Percentiles rank a stretch among this genome's conserved stretches.
These are phyloP conservation scores for Aspergillus quadrilineatus DNA, from an alignment of 2,329 filamentous ascomycete species.

Conservation along the genomic window DNA sequence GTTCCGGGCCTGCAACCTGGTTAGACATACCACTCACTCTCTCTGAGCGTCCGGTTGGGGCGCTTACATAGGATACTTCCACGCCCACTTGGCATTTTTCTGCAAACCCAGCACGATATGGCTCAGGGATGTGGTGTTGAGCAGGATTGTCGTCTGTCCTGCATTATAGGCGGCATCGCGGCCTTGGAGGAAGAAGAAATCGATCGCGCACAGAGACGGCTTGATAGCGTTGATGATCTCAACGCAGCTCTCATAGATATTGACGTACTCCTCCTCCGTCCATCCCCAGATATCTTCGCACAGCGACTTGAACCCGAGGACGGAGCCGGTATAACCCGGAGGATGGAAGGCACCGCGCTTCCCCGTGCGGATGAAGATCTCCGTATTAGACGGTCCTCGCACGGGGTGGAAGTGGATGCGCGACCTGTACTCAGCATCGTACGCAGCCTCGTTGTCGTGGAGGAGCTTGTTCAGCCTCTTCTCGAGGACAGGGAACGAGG, in stretches of 20 bases:
- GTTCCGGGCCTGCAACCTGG: slow-evolving; percentile 41
- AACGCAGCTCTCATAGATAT: slow-evolving; percentile 40
- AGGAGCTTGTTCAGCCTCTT: slow-evolving; percentile 31
- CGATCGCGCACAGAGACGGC: slow-evolving; percentile 45
- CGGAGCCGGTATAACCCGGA: slow-evolving; percentile 38
- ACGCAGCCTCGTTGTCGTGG: slow-evolving; percentile 21
- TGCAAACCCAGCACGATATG: slow-evolving; percentile 44
- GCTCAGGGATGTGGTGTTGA: slow-evolving; percentile 49
- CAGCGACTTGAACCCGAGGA: slow-evolving; percentile 32
- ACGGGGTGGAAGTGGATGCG: slow-evolving; percentile 36
- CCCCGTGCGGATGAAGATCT: slow-evolving; percentile 34
- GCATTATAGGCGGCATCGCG: slow-evolving; percentile 44
- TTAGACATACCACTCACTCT: not conserved
- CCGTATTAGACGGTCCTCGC: slow-evolving; percentile 31
- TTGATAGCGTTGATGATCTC: slow-evolving; percentile 40
- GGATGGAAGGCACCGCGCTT: slow-evolving; percentile 29
- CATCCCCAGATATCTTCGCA: slow-evolving; percentile 35
- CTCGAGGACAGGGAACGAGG: slow-evolving; percentile 43
- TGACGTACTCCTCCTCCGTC: slow-evolving; percentile 42
- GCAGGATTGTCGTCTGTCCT: slow-evolving; percentile 35
- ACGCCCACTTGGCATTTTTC: slow-evolving; percentile 31
- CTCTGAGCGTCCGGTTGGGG: not conserved
- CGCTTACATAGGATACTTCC: slow-evolving; percentile 37
- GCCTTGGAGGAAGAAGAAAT: slow-evolving; percentile 47
- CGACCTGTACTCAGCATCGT: slow-evolving; percentile 19